Base-by-base conservation (phyloP, 108 stramenopile species). In the Conticribra guillardii region DNA sequence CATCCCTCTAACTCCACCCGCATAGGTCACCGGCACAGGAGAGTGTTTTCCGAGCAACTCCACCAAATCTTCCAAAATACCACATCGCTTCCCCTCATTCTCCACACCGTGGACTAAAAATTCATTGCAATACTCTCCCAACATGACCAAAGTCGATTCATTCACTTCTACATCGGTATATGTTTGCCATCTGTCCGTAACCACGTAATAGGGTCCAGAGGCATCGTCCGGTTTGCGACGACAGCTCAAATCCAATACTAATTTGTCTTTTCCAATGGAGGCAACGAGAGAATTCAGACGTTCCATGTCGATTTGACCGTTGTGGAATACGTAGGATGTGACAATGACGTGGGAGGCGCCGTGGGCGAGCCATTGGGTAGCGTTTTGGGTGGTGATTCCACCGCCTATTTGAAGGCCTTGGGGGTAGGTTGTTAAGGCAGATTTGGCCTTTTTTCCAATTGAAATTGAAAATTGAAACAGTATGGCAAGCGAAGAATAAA, bases 51-150 rank as follows among this genome's bases (percentile, higher is more conserved):
- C 97, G 19, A 99, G 83, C 48, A 96, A 57, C 9, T 47, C 68
- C 29, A 99, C 98, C 28, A 99, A 76, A 74, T 96, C 97, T 71
- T 93, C 90, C 56, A 97, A 71, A 48, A 99, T 96, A 1, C 99
- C 99, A 54, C 91, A 93, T 60, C 93, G 85, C 65, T 89, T 96
- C 16, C 99, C 99, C 84, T 99, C 99, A 22, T 96, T 97, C 53
- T 99, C 99, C 3, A 99, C 99, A 0, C 97, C 99, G 74, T 99
- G 99, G 0, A 99, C 97, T 53, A 99, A 67, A 61, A 98, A 97
- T 84, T 98, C 99, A 55, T 87, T 91, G 66, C 97, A 98, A 77
- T 94, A 95, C 27, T 54, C 47, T 33, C 90, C 80, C 41, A 99
- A 74, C 29, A 59, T 69, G 33, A 65, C 60, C 60, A 99, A 71